phyloP scores from a whole-genome alignment of 2,329 filamentous ascomycete species.

The Penicillium frequentans region DNA sequence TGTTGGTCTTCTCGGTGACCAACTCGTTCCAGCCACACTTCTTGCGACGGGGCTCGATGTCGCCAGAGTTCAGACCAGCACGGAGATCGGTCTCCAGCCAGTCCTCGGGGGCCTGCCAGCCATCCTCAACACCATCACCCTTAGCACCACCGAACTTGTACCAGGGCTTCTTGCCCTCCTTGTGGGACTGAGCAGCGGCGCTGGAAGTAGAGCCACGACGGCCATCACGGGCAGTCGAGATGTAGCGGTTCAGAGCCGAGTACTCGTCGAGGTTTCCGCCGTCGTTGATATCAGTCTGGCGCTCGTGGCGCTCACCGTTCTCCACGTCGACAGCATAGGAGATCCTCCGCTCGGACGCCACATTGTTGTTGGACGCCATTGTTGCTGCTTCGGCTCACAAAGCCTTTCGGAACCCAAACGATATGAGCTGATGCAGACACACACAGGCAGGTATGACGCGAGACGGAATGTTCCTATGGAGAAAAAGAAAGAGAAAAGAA shows the following conservation, averaged over 20 bases:
- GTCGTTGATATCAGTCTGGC: constrained; percentile 25
- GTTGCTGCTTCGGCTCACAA: constrained; percentile 42
- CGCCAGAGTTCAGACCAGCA: constrained; percentile 58
- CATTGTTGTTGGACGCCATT: constrained; percentile 32
- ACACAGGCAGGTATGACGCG: constrained; percentile 39
- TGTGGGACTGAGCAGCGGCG: constrained; percentile 43
- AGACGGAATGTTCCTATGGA: constrained; percentile 40
- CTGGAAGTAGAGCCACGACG: constrained; percentile 51
- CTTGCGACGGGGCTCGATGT: constrained; percentile 66
- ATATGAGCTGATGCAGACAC: constrained; percentile 37
- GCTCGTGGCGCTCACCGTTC: constrained; percentile 39
- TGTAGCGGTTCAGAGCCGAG: constrained; percentile 65
- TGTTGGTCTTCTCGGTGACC: constrained; percentile 71
- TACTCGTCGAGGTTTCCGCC: constrained; percentile 57
- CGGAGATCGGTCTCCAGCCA: constrained; percentile 69
- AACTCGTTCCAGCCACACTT: constrained; percentile 71
- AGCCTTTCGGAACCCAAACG: constrained; percentile 36
- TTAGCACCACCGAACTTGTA: constrained; percentile 56
- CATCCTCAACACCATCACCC: constrained; percentile 27
- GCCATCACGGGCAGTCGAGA: constrained; percentile 64
- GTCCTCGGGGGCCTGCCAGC: constrained; percentile 59
- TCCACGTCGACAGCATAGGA: constrained; percentile 46
- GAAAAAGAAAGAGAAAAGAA: constrained; percentile 20
- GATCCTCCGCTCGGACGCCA: constrained; percentile 39
- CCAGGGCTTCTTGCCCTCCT: constrained; percentile 54